A percentile compares a stretch with the other conserved stretches of the same genome.
phyloP scores from a whole-genome alignment of 345 rosid species.

The Lenwebbia sp. region DNA sequence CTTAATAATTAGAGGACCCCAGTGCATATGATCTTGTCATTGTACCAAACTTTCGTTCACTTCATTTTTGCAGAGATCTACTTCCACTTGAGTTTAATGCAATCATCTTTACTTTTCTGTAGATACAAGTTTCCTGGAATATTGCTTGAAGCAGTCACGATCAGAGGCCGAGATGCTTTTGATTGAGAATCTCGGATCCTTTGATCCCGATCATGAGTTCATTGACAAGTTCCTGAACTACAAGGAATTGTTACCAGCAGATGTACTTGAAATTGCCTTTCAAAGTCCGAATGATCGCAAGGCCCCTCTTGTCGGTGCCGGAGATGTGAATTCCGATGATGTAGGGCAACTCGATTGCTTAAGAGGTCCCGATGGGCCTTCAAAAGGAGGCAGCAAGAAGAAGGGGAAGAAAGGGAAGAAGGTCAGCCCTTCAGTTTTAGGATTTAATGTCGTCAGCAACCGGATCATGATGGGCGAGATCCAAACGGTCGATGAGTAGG shows the following conservation, averaged over 20 bases:
- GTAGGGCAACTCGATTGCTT: slow-evolving; percentile 6
- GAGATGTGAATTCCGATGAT: slow-evolving; percentile 30
- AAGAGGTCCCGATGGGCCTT: slow-evolving; percentile 26
- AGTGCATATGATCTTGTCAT: background rate
- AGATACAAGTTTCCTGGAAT: slow-evolving; percentile 93
- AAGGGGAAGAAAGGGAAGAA: slow-evolving; percentile 89
- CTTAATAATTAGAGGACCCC: background rate
- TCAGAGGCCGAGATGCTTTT: slow-evolving; percentile 84
- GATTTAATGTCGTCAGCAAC: slow-evolving; percentile 95
- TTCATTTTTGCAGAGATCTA: background rate
- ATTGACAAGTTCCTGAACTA: slow-evolving; percentile 90
- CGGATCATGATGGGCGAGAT: slow-evolving; percentile 99
- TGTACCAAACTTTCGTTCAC: background rate
- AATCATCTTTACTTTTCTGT: background rate
- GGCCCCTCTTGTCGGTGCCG: slow-evolving; percentile 19
- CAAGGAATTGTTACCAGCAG: slow-evolving; percentile 70
- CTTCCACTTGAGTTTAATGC: background rate
- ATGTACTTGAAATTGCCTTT: slow-evolving; percentile 87
- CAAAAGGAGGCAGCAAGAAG: slow-evolving; percentile 71
- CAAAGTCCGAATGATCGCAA: slow-evolving; percentile 36
- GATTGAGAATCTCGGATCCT: slow-evolving; percentile 61
- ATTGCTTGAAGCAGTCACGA: slow-evolving; percentile 81
- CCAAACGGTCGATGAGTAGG: slow-evolving; percentile 68
- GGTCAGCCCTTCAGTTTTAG: slow-evolving; percentile 64
- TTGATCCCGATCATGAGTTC: slow-evolving; percentile 69